phyloP scores from a whole-genome alignment of 2,329 filamentous ascomycete genomes.

The Aspergillus sergii region DNA sequence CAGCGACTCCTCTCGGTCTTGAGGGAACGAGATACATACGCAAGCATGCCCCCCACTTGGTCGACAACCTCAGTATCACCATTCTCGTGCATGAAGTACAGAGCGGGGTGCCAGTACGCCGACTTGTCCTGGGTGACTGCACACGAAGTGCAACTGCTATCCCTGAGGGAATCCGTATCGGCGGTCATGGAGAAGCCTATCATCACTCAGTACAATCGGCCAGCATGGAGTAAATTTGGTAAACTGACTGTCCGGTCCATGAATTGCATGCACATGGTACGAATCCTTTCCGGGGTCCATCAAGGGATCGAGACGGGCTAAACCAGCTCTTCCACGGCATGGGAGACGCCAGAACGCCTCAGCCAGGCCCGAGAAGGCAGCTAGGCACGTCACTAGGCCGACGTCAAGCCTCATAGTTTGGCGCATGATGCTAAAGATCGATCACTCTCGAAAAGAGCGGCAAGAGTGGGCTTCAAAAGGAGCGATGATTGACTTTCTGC shows the following conservation, averaged over 20 bases:
- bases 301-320: slow-evolving; percentile 77
- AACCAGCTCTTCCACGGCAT: slow-evolving; percentile 69
- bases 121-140: slow-evolving; percentile 79
- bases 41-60: slow-evolving; percentile 81
- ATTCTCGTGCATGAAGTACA: slow-evolving; percentile 76
- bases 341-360: slow-evolving; percentile 88
- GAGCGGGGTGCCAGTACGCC: slow-evolving; percentile 79
- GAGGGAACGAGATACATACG: slow-evolving; percentile 58
- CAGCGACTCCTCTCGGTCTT: not conserved
- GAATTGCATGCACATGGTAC: slow-evolving; percentile 72
- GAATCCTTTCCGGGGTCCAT: slow-evolving; percentile 63
- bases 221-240: not conserved
- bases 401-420: slow-evolving; percentile 18
- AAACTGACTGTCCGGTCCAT: slow-evolving; percentile 73
- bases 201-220: slow-evolving; percentile 14
- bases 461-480: slow-evolving; percentile 18
- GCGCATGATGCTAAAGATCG: slow-evolving; percentile 17
- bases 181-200: slow-evolving; percentile 67
- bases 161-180: slow-evolving; percentile 59
- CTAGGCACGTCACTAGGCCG: slow-evolving; percentile 28
- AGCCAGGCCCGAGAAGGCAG: slow-evolving; percentile 39
- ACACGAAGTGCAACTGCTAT: slow-evolving; percentile 76
- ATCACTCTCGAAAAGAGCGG: slow-evolving; percentile 16
- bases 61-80: slow-evolving; percentile 69
- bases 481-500: slow-evolving; percentile 13